Conservation (phyloP, 2,329 filamentous ascomycete species). For the Calcarisporium arbuscula region DNA sequence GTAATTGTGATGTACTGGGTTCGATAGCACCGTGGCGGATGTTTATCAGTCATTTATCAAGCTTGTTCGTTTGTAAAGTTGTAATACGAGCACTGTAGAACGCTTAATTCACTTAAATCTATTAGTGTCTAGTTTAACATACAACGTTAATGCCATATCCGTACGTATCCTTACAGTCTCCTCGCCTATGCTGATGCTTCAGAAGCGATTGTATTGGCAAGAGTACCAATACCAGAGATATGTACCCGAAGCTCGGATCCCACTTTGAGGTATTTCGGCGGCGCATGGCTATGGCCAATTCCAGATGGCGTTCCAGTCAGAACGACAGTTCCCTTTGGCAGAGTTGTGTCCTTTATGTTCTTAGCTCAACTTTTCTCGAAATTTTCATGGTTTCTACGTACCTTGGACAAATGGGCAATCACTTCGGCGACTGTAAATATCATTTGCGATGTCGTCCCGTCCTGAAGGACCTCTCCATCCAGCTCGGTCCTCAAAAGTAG, state of each 20-base stretch:
- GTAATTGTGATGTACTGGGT: not conserved
- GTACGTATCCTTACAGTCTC: too few species aligned
- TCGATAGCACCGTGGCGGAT: too few species aligned
- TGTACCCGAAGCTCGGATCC: slow-evolving; percentile 11
- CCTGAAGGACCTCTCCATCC: slow-evolving; percentile 17
- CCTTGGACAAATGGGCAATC: slow-evolving; percentile 14
- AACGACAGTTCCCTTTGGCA: slow-evolving; percentile 20
- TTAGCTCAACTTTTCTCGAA: too few species aligned
- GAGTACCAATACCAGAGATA: slow-evolving; percentile 16
- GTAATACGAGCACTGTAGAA: too few species aligned
- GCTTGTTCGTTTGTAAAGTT: too few species aligned
- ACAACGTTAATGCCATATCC: too few species aligned
- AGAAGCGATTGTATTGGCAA: slow-evolving; percentile 15
- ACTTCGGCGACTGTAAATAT: slow-evolving; percentile 23
- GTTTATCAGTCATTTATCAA: too few species aligned
- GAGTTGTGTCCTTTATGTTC: slow-evolving; percentile 19
- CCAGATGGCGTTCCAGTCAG: slow-evolving; percentile 20
- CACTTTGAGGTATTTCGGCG: slow-evolving; percentile 12
- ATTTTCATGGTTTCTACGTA: too few species aligned
- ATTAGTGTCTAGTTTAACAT: too few species aligned
- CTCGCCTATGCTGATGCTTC: too few species aligned
- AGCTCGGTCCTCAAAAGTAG: slow-evolving; percentile 14
- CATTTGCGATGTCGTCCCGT: slow-evolving; percentile 15
- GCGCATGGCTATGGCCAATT: slow-evolving; percentile 13
- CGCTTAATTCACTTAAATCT: too few species aligned